These are phyloP conservation scores for Hirsutella rhossiliensis DNA, from an alignment of 2,329 filamentous ascomycete genomes.

Conservation along the genomic window DNA sequence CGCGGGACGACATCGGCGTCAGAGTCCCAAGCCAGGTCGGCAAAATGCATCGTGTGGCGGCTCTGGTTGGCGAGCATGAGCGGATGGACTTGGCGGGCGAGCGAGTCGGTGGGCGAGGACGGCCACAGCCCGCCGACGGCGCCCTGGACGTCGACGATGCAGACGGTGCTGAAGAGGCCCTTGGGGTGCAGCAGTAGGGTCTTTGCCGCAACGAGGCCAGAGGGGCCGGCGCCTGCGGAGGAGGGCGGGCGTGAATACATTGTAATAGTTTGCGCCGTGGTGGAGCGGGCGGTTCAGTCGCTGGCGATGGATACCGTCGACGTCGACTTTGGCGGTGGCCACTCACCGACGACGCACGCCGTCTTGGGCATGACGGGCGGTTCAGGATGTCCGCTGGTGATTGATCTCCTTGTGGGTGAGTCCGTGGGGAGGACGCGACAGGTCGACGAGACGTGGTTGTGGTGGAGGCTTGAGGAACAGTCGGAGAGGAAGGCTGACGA, in stretches of 20 bases:
- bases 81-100: conserved; percentile 43
- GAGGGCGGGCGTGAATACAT: not conserved
- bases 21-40: conserved; percentile 59
- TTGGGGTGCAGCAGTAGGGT: conserved; percentile 46
- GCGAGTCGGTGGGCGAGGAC: conserved; percentile 31
- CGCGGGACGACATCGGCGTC: conserved; percentile 54
- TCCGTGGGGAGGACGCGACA: too few relatives aligned
- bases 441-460: too few relatives aligned
- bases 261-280: not conserved
- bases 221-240: conserved; percentile 50
- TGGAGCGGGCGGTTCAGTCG: too few relatives aligned
- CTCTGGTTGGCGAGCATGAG: conserved; percentile 66
- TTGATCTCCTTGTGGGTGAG: too few relatives aligned
- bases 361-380: conserved; percentile 21
- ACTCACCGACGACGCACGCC: conserved; percentile 28
- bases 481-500: too few relatives aligned
- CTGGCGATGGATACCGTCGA: too few relatives aligned
- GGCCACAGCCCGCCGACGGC: conserved; percentile 74
- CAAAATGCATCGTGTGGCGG: conserved; percentile 61
- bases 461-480: too few relatives aligned
- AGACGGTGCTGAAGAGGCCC: conserved; percentile 47
- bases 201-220: conserved; percentile 60
- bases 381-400: too few relatives aligned
- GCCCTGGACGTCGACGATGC: conserved; percentile 53
- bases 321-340: too few relatives aligned